phyloP scores from a whole-genome alignment of 805 yeast species.

The Scheffersomyces spartinae region DNA sequence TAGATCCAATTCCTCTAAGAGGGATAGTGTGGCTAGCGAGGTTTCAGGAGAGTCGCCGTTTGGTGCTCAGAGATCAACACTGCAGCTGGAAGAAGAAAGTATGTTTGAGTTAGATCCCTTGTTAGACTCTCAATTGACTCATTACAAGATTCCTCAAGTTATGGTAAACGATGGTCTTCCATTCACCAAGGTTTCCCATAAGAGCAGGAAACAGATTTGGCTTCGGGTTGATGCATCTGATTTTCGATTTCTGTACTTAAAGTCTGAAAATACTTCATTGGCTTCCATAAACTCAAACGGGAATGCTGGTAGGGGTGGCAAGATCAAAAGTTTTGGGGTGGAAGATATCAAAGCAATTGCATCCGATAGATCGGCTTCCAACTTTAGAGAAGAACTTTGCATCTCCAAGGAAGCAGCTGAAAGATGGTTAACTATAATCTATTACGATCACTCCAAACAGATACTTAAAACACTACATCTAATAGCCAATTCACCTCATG shows the following conservation, averaged over 20 bases:
- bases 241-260: slow-evolving; percentile 44
- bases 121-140: no score
- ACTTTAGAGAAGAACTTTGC: slow-evolving; percentile 78
- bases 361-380: no score
- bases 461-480: slow-evolving; percentile 73
- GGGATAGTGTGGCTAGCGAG: no score
- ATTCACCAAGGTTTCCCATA: slow-evolving; percentile 57
- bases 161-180: slow-evolving; percentile 48
- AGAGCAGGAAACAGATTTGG: slow-evolving; percentile 48
- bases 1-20: no score
- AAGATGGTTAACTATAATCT: slow-evolving; percentile 76
- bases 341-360: no score
- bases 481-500: slow-evolving; percentile 53
- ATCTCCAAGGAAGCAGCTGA: slow-evolving; percentile 52
- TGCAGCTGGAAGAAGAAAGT: no score
- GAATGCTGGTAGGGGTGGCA: slow-evolving; percentile 37
- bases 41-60: no score
- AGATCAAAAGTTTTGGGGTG: slow-evolving; percentile 47
- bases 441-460: slow-evolving; percentile 43
- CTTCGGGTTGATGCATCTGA: slow-evolving; percentile 45
- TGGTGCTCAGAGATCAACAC: no score
- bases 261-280: slow-evolving; percentile 26
- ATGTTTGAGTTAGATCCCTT: no score
- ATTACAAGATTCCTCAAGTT: slow-evolving; percentile 37
- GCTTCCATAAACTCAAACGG: slow-evolving; percentile 23